Conservation (phyloP, 164 flowering plant species). For the Dillenia suffruticosa region DNA sequence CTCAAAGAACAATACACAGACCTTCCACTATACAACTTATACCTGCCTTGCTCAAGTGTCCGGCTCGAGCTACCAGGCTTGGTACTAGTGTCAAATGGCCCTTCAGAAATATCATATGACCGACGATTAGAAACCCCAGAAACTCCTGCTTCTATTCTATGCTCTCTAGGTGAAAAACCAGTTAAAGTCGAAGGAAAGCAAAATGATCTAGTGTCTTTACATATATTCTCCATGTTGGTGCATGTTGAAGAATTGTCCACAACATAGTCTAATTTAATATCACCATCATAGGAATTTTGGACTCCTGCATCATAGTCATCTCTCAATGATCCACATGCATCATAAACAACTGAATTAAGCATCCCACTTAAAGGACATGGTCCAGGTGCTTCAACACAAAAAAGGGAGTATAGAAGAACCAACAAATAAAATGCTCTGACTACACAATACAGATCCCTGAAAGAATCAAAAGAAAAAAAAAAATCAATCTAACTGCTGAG, state of each 20-base stretch:
- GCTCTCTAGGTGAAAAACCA: conserved; percentile 26
- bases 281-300: conserved; percentile 22
- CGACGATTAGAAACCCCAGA: conserved; percentile 17
- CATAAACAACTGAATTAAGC: conserved; percentile 23
- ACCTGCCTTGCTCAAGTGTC: conserved; percentile 30
- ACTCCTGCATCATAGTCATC: conserved; percentile 14
- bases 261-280: conserved; percentile 20
- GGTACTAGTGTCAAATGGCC: conserved; percentile 10
- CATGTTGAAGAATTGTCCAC: conserved; percentile 9
- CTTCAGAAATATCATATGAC: conserved; percentile 21
- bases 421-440: conserved; percentile 19
- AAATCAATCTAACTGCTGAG: background rate
- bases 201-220: conserved; percentile 35
- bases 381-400: conserved; percentile 27
- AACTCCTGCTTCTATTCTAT: conserved; percentile 9
- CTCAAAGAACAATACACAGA: conserved; percentile 47
- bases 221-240: conserved; percentile 22
- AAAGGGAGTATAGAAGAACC: conserved; percentile 30
- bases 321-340: conserved; percentile 24
- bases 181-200: conserved; percentile 66
- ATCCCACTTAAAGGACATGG: conserved; percentile 25
- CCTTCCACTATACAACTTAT: conserved; percentile 37
- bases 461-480: background rate
- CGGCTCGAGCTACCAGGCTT: conserved; percentile 35
- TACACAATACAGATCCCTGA: conserved; percentile 36